Conservation (phyloP, 495 filamentous ascomycete species). For the Penicillium alfredii region DNA sequence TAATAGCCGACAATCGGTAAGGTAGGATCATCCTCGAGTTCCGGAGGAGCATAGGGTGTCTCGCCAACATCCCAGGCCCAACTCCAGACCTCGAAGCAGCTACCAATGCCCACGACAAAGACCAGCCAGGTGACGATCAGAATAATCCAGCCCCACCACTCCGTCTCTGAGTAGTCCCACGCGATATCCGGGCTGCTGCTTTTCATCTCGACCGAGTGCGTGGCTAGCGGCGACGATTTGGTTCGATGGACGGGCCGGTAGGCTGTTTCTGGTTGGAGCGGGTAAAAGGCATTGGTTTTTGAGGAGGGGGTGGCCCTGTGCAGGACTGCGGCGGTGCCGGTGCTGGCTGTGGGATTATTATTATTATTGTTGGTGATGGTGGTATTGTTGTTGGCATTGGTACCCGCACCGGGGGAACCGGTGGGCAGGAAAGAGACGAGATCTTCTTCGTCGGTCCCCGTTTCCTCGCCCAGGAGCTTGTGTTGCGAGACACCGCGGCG, state of each 20-base stretch:
- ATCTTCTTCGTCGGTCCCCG: conserved; percentile 79
- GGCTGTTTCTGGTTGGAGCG: conserved; percentile 30
- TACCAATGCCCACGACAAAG: conserved; percentile 93
- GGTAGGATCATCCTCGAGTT: conserved; percentile 87
- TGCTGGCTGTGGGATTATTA: conserved; percentile 12
- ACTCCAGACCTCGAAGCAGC: conserved; percentile 94
- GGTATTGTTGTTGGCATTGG: conserved; percentile 18
- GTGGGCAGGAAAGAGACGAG: conserved; percentile 53
- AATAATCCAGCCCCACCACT: conserved; percentile 95
- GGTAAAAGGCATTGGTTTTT: conserved; percentile 65
- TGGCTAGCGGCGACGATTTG: conserved; percentile 54
- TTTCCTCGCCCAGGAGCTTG: conserved; percentile 56
- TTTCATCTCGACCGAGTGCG: conserved; percentile 35
- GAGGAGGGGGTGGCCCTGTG: conserved; percentile 46
- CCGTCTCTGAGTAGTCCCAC: conserved; percentile 88
- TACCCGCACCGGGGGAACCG: too few species aligned
- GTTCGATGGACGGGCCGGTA: conserved; percentile 43
- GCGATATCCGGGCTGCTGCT: conserved; percentile 40
- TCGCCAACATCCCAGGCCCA: conserved; percentile 99
- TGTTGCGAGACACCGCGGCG: conserved; percentile 40
- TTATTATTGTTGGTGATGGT: conserved; percentile 26
- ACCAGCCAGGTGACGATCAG: conserved; percentile 86
- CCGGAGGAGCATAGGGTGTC: conserved; percentile 87
- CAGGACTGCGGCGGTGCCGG: conserved; percentile 15
- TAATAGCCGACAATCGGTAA: conserved; percentile 96